A percentile compares a stretch with the other conserved stretches of the same genome.
phyloP scores from a whole-genome alignment of 495 filamentous ascomycete species.

The Lepidopterella palustris region DNA sequence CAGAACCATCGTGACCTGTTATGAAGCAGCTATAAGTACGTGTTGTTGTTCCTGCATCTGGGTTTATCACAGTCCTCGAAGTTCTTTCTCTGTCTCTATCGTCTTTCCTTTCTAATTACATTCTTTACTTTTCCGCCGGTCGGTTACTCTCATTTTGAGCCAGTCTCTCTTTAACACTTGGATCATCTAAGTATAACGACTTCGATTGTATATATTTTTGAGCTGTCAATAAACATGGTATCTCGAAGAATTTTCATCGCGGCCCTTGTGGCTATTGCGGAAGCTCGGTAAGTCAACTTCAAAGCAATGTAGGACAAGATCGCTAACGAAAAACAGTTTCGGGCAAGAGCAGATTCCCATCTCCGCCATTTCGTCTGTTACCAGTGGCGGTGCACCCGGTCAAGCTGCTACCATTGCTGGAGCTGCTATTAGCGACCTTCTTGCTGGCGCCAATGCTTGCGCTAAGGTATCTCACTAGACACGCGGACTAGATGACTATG shows the following conservation, averaged over 20 bases:
- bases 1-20: background rate
- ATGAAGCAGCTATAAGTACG: background rate
- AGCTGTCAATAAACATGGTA: constrained; percentile 46
- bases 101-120: constrained; percentile 13
- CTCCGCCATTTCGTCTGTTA: constrained; percentile 40
- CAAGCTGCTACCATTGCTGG: constrained; percentile 49
- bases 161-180: constrained; percentile 34
- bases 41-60: background rate
- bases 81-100: constrained; percentile 8
- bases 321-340: constrained; percentile 36
- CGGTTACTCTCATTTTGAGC: constrained; percentile 35
- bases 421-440: constrained; percentile 47
- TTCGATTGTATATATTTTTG: constrained; percentile 25
- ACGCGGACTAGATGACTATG: background rate
- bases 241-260: constrained; percentile 40
- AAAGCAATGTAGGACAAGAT: background rate
- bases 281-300: constrained; percentile 33
- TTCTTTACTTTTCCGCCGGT: constrained; percentile 40
- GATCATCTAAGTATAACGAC: constrained; percentile 16
- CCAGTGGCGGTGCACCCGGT: constrained; percentile 45
- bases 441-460: constrained; percentile 53
- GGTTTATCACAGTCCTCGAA: background rate
- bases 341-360: constrained; percentile 47
- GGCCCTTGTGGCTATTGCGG: constrained; percentile 41
- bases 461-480: constrained; percentile 40